A percentile compares a stretch with the other conserved stretches of the same genome.
Evolutionary conservation across 2,329 filamentous ascomycete genomes (phyloP).

Genomic region (Aspergillus felis): DNA sequence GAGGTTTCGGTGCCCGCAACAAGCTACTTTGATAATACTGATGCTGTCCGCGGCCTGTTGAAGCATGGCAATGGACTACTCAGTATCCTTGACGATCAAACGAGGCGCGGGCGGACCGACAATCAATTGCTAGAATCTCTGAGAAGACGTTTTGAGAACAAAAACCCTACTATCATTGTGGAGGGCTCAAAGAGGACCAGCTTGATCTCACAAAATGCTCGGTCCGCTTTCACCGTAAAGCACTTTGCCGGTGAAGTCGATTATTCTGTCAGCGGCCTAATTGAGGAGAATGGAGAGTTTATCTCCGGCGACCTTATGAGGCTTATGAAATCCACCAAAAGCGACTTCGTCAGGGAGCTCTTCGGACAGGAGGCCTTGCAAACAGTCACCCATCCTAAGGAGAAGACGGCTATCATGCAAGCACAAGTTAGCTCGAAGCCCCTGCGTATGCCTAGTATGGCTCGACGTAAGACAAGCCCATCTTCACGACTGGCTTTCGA

Average conservation of each 20-base stretch:
- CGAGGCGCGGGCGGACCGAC: constrained; percentile 80
- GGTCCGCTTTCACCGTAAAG: constrained; percentile 81
- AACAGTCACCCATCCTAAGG: constrained; percentile 88
- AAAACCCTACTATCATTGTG: constrained; percentile 84
- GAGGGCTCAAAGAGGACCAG: constrained; percentile 79
- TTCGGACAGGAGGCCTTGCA: constrained; percentile 96
- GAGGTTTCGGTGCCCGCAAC: constrained; percentile 87
- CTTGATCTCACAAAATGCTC: constrained; percentile 76
- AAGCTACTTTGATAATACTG: constrained; percentile 96
- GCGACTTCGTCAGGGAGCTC: constrained; percentile 79
- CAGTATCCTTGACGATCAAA: constrained; percentile 94
- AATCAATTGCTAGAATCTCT: constrained; percentile 86
- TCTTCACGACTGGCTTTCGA: constrained; percentile 41
- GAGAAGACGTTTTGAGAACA: constrained; percentile 88
- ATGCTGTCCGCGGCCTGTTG: constrained; percentile 84
- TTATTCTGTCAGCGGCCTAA: constrained; percentile 77
- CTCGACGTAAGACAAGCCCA: constrained; percentile 67
- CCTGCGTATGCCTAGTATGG: constrained; percentile 86
- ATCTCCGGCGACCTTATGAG: constrained; percentile 96
- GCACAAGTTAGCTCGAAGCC: constrained; percentile 95
- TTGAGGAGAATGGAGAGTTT: constrained; percentile 94
- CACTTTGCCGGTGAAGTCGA: constrained; percentile 97
- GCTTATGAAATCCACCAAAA: constrained; percentile 82
- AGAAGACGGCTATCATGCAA: constrained; percentile 87
- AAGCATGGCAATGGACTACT: constrained; percentile 91